A percentile compares a stretch with the other conserved stretches of the same genome.
Evolutionary conservation across 2,329 filamentous ascomycete genomes (phyloP).

Genomic region (Colletotrichum salicis): DNA sequence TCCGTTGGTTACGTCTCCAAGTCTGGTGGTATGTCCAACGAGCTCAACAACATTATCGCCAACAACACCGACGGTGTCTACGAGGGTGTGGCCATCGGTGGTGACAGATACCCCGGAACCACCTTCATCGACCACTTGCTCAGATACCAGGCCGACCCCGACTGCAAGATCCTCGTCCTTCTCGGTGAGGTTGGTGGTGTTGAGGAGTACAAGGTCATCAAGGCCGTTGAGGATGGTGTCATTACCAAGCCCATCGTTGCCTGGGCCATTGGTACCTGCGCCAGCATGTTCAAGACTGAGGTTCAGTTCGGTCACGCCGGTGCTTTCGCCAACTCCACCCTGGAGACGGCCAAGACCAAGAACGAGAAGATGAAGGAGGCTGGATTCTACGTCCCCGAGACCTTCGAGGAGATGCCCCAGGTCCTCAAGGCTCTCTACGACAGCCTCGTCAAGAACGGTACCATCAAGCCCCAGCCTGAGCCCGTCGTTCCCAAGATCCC

Average conservation of each 20-base stretch:
- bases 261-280: conserved; percentile 99
- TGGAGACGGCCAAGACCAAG: conserved; percentile 96
- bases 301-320: conserved; percentile 99
- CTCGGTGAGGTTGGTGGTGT: conserved; percentile 99
- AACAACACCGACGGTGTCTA: conserved; percentile 98
- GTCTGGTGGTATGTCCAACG: conserved; percentile 99
- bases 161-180: conserved; percentile 96
- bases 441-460: conserved; percentile 84
- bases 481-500: conserved; percentile 98
- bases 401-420: conserved; percentile 92
- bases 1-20: conserved; percentile 99
- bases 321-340: conserved; percentile 98
- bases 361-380: conserved; percentile 97
- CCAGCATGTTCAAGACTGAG: conserved; percentile 99
- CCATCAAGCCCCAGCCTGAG: conserved; percentile 86
- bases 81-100: conserved; percentile 99
- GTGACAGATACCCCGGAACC: conserved; percentile 98
- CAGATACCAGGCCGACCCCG: conserved; percentile 94
- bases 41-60: conserved; percentile 99
- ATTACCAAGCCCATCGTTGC: conserved; percentile 99
- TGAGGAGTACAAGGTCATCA: conserved; percentile 99
- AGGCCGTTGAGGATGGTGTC: conserved; percentile 91
- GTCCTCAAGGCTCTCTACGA: conserved; percentile 86
- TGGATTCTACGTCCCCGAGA: conserved; percentile 92
- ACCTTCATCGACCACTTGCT: conserved; percentile 99